A percentile compares a stretch with the other conserved stretches of the same genome.
phyloP scores from a whole-genome alignment of 164 flowering plant species.

The Vitis riparia region DNA sequence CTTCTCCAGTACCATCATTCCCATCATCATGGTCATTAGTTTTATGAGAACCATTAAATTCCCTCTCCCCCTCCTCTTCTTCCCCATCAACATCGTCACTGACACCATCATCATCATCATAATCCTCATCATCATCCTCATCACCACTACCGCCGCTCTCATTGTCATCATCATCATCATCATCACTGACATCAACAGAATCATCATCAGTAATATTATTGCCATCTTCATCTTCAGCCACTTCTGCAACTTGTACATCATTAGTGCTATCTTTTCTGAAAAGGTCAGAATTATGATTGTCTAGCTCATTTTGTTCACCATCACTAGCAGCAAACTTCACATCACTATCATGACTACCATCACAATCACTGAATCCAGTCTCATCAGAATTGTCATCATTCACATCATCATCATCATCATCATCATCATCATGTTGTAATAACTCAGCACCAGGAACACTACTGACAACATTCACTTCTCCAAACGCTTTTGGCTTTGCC shows the following conservation, averaged over 20 bases:
- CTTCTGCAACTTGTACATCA: constrained; percentile 3
- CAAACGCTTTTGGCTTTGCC: constrained; percentile 88
- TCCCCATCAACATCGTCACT: constrained; percentile 28
- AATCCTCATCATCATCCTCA: constrained; percentile 2
- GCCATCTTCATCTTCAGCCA: constrained; percentile 18
- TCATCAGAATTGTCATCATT: constrained; percentile 8
- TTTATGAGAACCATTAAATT: constrained; percentile 1
- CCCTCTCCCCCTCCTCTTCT: constrained; percentile 17
- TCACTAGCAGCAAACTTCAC: constrained; percentile 20
- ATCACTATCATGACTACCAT: constrained; percentile 24
- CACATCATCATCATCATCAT: constrained; percentile 8
- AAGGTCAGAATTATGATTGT: constrained; percentile 8
- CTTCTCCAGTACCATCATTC: constrained; percentile 8
- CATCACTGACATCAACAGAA: constrained; percentile 10
- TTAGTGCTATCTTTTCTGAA: constrained; percentile 8
- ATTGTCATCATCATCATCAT: constrained; percentile 24
- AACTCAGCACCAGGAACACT: constrained; percentile 77
- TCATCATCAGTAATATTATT: constrained; percentile 11
- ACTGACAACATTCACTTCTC: constrained; percentile 63
- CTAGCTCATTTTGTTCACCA: constrained; percentile 21
- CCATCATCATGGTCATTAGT: constrained; percentile 6
- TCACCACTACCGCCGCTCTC: constrained; percentile 5
- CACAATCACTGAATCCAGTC: constrained; percentile 16
- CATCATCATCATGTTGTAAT: constrained; percentile 33
- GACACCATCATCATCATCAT: constrained; percentile 11